Base-by-base conservation (phyloP, 805 yeast genomes). In the Saccharomycodes ludwigii region DNA sequence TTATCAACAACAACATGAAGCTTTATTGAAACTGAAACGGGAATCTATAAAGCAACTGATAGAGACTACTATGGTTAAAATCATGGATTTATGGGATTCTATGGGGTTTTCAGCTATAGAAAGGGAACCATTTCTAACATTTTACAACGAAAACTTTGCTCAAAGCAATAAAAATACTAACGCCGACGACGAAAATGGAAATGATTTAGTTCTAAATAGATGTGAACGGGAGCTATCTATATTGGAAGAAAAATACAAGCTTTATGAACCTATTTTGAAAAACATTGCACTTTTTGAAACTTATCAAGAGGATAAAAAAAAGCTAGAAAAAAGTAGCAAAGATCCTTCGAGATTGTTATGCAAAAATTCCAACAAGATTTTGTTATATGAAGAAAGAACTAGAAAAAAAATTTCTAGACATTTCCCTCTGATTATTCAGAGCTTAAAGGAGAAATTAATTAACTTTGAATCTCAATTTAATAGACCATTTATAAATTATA, bases 281-380 rank as follows among this genome's bases (percentile, higher is more conserved):
- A 52, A 69, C n/a, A 68, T 79, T 19, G 62, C 67, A 4, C 69
- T 67, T 27, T 65, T 81, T 39, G 59, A 68, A 27, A 66, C 63
- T 3, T 52, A 85, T 17, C 51, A 73, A 24, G 54, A 60, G 10
- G 93, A 83, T 40, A 79, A 78, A 38, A 40, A 50, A 2, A 68
- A 68, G 29, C 63, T 91, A 23, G 76, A 66, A 22, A 78, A 73
- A 38, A 73, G 91, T 4, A 68, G 79, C 2, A 76, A 73, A 44
- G 91, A 88, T 50, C 75, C 96, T 0, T 73, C 88, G 1, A 66
- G 97, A 39, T 62, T 86, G 26, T 53, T 79, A 28, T 71, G 78
- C 39, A 71, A 81, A 46, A 76, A 79, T 43, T 77, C 85, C 2
- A 86, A 88, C 40, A 76, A 75, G 38, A 76, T 86, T 16, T 58